Conservation (phyloP, 768 basidiomycete species). For the Clathrus columnatus region DNA sequence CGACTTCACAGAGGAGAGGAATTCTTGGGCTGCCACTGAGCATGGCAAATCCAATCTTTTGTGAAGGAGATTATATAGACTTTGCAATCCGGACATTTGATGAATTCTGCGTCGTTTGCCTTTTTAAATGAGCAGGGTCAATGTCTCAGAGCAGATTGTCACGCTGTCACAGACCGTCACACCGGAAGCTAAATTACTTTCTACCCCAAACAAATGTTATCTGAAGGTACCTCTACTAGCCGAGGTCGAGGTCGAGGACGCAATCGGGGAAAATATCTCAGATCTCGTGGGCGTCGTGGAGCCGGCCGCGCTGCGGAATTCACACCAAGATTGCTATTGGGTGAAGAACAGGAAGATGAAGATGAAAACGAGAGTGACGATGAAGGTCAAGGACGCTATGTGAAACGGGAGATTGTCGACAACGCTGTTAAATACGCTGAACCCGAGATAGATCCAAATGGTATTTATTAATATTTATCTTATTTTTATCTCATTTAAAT, state of each 20-base stretch:
- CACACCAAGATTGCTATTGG: conserved; percentile 47
- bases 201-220: neutral
- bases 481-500: neutral
- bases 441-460: conserved; percentile 62
- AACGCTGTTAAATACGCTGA: conserved; percentile 68
- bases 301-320: conserved; percentile 60
- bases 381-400: conserved; percentile 43
- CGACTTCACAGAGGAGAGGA: conserved; percentile 19
- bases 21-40: conserved; percentile 68
- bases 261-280: conserved; percentile 65
- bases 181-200: no score
- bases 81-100: neutral
- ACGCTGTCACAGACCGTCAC: neutral
- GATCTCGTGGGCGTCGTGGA: conserved; percentile 55
- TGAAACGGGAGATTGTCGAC: conserved; percentile 49
- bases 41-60: conserved; percentile 64
- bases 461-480: conserved; percentile 25
- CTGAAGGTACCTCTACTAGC: neutral
- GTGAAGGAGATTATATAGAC: conserved; percentile 39
- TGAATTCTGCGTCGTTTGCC: neutral
- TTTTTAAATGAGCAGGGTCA: neutral
- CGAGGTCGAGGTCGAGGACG: conserved; percentile 45
- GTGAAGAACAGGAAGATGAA: conserved; percentile 37
- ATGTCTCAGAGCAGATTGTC: neutral
- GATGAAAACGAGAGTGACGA: conserved; percentile 36